phyloP scores from a whole-genome alignment of 305 asterid genomes.

The Fraxinus ornus region DNA sequence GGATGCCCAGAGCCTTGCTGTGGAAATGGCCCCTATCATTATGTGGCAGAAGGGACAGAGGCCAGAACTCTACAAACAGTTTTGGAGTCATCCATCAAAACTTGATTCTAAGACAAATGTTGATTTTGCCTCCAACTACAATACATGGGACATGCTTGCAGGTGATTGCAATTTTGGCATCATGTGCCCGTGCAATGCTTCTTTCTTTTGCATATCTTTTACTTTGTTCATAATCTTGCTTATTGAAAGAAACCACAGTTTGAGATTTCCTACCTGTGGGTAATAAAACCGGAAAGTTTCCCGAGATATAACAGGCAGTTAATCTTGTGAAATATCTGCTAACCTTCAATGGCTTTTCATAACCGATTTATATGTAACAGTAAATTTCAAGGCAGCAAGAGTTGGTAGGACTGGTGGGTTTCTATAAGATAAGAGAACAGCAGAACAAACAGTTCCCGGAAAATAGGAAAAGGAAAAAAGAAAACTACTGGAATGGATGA shows the following conservation, averaged over 20 bases:
- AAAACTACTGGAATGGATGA: background rate
- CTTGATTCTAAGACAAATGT: constrained; percentile 34
- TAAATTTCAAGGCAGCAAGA: background rate
- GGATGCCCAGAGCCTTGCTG: constrained; percentile 78
- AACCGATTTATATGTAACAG: background rate
- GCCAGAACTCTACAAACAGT: constrained; percentile 57
- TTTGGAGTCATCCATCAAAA: constrained; percentile 53
- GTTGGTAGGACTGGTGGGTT: background rate
- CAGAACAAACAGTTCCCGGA: background rate
- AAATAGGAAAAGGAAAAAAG: background rate
- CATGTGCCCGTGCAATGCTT: background rate
- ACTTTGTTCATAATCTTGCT: background rate
- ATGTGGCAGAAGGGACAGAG: constrained; percentile 74
- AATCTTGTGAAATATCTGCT: background rate
- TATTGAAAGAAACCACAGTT: background rate
- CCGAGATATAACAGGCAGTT: background rate
- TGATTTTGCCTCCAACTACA: constrained; percentile 41
- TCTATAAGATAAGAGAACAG: background rate
- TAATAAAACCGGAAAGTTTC: background rate
- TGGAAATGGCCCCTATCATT: constrained; percentile 73
- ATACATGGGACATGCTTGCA: constrained; percentile 56
- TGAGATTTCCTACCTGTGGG: background rate
- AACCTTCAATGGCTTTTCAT: background rate
- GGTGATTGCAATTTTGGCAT: constrained; percentile 36
- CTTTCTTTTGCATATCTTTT: background rate